Percentiles rank a stretch among this genome's conserved stretches.
Evolutionary conservation across 345 rosid species (phyloP).

Genomic region (Euphorbia pulcherrima): DNA sequence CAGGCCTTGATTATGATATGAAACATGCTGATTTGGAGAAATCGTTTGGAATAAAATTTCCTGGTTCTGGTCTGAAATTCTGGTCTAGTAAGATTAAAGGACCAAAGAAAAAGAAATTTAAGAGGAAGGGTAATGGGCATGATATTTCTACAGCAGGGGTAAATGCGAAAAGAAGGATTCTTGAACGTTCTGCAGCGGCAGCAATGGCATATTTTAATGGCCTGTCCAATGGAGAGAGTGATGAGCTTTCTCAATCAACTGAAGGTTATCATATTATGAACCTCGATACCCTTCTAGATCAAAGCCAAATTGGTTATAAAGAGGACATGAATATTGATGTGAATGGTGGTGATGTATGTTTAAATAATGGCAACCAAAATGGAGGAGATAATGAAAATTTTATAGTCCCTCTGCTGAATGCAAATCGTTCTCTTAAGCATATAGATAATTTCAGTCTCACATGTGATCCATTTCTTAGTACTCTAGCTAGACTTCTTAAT

Average conservation of each 20-base stretch:
- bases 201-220: conserved; percentile 60
- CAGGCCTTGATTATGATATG: conserved; percentile 67
- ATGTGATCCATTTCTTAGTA: conserved; percentile 65
- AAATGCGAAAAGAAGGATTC: conserved; percentile 66
- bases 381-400: conserved; percentile 31
- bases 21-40: conserved; percentile 91
- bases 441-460: conserved; percentile 32
- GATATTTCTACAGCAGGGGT: conserved; percentile 40
- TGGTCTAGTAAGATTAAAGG: conserved; percentile 62
- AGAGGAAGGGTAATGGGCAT: conserved; percentile 55
- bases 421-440: conserved; percentile 18
- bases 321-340: conserved; percentile 6
- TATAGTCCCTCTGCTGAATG: conserved; percentile 14
- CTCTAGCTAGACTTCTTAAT: conserved; percentile 45
- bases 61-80: conserved; percentile 65
- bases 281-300: conserved; percentile 35
- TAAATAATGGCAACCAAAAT: conserved; percentile 23
- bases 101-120: conserved; percentile 50
- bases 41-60: conserved; percentile 79
- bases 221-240: conserved; percentile 37
- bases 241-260: conserved; percentile 37
- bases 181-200: conserved; percentile 71
- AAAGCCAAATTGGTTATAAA: conserved; percentile 34
- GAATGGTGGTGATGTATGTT: conserved; percentile 24
- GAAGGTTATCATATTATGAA: conserved; percentile 40